These are phyloP conservation scores for Voacanga thouarsii DNA, from an alignment of 257 asterid species.

Conservation along the genomic window DNA sequence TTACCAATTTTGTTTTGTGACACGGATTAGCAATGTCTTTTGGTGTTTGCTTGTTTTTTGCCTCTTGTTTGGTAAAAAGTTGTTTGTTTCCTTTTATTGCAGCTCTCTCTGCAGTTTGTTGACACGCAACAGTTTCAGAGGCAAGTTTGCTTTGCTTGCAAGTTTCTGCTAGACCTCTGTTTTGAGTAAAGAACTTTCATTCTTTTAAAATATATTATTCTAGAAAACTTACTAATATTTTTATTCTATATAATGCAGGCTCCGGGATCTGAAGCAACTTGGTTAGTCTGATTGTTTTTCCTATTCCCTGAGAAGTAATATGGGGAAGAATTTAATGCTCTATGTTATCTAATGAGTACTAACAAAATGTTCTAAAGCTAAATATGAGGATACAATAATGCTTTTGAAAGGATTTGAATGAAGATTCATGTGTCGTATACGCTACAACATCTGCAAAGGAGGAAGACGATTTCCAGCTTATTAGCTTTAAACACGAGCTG, in stretches of 20 bases:
- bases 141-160: constrained; percentile 32
- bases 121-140: constrained; percentile 94
- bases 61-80: neutral
- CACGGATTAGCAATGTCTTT: neutral
- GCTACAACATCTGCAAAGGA: too few relatives aligned
- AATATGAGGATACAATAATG: neutral
- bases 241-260: constrained; percentile 50
- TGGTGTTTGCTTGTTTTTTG: neutral
- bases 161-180: constrained; percentile 5
- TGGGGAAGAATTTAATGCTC: neutral
- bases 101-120: constrained; percentile 80
- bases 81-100: constrained; percentile 20
- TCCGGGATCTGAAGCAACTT: constrained; percentile 95
- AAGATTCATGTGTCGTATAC: too few relatives aligned
- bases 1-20: neutral
- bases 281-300: constrained; percentile 47
- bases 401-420: neutral
- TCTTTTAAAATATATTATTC: neutral
- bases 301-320: neutral
- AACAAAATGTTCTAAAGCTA: neutral
- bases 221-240: constrained; percentile 1
- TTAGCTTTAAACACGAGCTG: too few relatives aligned
- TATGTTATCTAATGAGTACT: neutral
- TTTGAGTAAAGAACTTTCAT: neutral
- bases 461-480: too few relatives aligned